Evolutionary conservation across 108 stramenopile species (phyloP), one percentile per base, ranked within the genome.

Genomic region (Nitzschia sp.): DNA sequence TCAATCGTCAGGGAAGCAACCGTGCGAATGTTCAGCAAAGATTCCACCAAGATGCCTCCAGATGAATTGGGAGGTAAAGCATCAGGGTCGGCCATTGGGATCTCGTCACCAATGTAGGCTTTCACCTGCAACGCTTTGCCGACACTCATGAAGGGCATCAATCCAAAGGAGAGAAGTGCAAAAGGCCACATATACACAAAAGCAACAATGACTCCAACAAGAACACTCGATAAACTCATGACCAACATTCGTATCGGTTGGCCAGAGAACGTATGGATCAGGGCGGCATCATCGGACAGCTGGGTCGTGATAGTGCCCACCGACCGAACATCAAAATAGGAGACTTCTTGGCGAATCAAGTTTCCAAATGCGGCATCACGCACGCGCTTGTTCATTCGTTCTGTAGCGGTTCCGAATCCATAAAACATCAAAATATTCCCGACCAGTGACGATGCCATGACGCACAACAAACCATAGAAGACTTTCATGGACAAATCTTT

Each of bases 141-240:
- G 65, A 76, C 77, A 54, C 70, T 82, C 78, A 79, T 74, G 51
- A 85, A 71, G 19, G 90, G 90, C 34, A 93, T 46, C 23, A 79
- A 65, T 11, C 54, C 79, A 36, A 90, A 66, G 13, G 66, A 28
- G 46, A 74, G 29, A 23, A 80, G 59, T 8, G 79, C 79, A 66
- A 74, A 70, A 15, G 72, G 79, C 90, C 90, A 93, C 83, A 86
- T 86, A 62, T 62, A 84, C 25, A 77, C 55, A 61, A 91, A 85
- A 23, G 80, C 66, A 27, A 90, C 59, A 17, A 84, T 68, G 13
- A 93, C 23, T 4, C 86, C 88, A 23, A 87, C 76, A 11, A 88
- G 33, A 23, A 90, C 70, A 62, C 72, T 81, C 9, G 76, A 48
- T 5, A 86, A 26, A 46, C 47, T 74, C 61, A 87, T 71, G 13